These are phyloP conservation scores for Strobilomyces confusus DNA, from an alignment of 768 basidiomycete species.

Conservation along the genomic window DNA sequence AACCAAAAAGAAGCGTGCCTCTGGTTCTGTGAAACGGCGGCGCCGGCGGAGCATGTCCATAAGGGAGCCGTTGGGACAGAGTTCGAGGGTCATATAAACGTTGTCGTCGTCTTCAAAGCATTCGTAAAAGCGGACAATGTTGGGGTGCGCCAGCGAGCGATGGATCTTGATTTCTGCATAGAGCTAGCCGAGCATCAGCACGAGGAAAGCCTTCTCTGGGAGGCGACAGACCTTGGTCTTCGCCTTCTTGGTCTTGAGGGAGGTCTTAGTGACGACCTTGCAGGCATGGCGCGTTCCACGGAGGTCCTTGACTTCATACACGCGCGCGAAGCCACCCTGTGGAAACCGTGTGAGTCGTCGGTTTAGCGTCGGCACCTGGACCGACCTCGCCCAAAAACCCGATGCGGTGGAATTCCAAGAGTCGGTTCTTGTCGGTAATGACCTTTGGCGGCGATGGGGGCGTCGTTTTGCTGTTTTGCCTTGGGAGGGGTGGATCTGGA, in stretches of 20 bases:
- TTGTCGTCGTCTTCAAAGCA: slow-evolving; percentile 95
- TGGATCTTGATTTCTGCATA: slow-evolving; percentile 99
- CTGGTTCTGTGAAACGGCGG: slow-evolving; percentile 85
- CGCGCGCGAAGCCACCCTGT: slow-evolving; percentile 91
- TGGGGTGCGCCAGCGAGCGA: slow-evolving; percentile 82
- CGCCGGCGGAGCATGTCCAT: slow-evolving; percentile 90
- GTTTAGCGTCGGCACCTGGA: background rate
- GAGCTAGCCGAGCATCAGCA: slow-evolving; percentile 48
- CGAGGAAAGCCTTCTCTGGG: background rate
- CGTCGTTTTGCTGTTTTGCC: slow-evolving; percentile 78
- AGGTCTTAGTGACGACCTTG: slow-evolving; percentile 92
- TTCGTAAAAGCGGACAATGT: slow-evolving; percentile 88
- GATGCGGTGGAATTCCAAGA: slow-evolving; percentile 61
- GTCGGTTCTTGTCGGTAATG: slow-evolving; percentile 60
- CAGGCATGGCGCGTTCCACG: slow-evolving; percentile 69
- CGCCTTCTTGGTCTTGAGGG: slow-evolving; percentile 92
- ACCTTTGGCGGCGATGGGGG: slow-evolving; percentile 79
- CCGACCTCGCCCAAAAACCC: slow-evolving; percentile 86
- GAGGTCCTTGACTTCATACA: slow-evolving; percentile 87
- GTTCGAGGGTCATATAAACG: slow-evolving; percentile 95
- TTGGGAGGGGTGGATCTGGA: slow-evolving; percentile 63
- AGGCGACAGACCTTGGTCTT: slow-evolving; percentile 77
- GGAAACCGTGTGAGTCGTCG: background rate
- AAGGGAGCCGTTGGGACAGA: slow-evolving; percentile 84
- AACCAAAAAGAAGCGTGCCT: slow-evolving; percentile 88